Evolutionary conservation across 495 filamentous ascomycete species (phyloP), one percentile per base, ranked within the genome.

Genomic region (Aspergillus kassunensis): DNA sequence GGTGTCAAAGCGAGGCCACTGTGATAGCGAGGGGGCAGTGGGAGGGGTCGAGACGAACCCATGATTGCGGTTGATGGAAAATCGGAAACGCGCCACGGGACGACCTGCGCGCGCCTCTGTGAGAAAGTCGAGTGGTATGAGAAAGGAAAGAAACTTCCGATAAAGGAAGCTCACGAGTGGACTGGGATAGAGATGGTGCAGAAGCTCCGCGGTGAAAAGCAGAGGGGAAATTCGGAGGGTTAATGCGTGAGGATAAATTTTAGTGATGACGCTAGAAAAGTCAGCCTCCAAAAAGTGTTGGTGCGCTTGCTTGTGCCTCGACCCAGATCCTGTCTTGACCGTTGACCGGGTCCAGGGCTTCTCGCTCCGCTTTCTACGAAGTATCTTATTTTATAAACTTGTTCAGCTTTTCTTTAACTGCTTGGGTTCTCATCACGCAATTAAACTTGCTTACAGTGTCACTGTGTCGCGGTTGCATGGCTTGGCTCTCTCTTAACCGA

Each of bases 21-120:
- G 36, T 49, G 55, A 43, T 45, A 25, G 51, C 34, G 51, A 31
- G 34, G 39, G 47, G 34, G 19, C 29, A 44, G 23, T 41, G 47
- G 57, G 47, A 62, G 65, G 50, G 56, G 58, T 59, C 49, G 55
- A 54, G 59, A 77, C 87, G 70, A 76, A 93, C 89, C 86, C 89
- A 95, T 95, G 84, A 85, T 91, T 90, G 85, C 83, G 85, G 80
- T 73, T 67, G 57, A 48, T 57, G 56, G 56, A 57, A 54, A 49
- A 56, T 43, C 57, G 57, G 73, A 71, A 76, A 74, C 70, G 74
- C 74, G 74, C 74, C 57, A 64, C 59, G 60, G 56, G 56, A 59
- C 45, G 45, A 31, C 53, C 65, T 72, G 67, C 73, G 74, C 72
- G 72, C 74, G 72, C 64, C 68, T 74, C 64, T 27, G 60, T 57